Base-by-base conservation (phyloP, 192 early-diverging fungal genomes). In the Coemansia sp. region DNA sequence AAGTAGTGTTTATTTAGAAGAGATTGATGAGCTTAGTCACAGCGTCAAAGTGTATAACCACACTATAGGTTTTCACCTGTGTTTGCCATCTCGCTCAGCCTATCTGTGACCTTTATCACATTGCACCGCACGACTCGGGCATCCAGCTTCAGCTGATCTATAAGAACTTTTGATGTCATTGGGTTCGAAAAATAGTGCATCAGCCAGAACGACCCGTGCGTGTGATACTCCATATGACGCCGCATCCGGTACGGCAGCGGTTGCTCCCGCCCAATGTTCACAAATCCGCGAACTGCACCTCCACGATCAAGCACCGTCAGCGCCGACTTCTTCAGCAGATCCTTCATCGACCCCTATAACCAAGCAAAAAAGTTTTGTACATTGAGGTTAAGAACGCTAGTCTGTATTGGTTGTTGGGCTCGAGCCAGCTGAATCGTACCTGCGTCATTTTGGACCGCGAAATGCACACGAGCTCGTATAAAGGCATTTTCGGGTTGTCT, bases 241-340 rank as follows among this genome's bases (percentile, higher is more conserved):
- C 91, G 89, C 81, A 94, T 95, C 50, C 94, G 86, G 71, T 94
- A 91, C 32, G 92, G 92, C 35, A 97, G 78, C 53, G 80, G 72
- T 67, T 82, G 79, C 41, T 86, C 80, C 41, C 69, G 57, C 11
- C 88, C 88, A 70, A 92, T 77, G 67, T 89, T 89, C 60, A 90
- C 84, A 74, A 97, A 90, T 11, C 87, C 85, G 43, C 93, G 85
- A 9, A 97, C 93, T 29, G 94, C 93, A 48, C 95, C 95, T 29
- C 90, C 88, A 56, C 82, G 84, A 69, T 94, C 88, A 49, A 97
- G 77, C 29, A 97, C 89, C 53, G 87, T 86, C 54, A 83, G 73
- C 19, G 95, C 91, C 17, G 90, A 88, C 19, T 77, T 83, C 66
- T 87, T 89, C 63, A 94, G 80, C 55, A 96, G 75, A 64, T 85